Evolutionary conservation across 2,329 filamentous ascomycete genomes (phyloP), one percentile per base, ranked within the genome.

Genomic region (Trichoderma sp.): DNA sequence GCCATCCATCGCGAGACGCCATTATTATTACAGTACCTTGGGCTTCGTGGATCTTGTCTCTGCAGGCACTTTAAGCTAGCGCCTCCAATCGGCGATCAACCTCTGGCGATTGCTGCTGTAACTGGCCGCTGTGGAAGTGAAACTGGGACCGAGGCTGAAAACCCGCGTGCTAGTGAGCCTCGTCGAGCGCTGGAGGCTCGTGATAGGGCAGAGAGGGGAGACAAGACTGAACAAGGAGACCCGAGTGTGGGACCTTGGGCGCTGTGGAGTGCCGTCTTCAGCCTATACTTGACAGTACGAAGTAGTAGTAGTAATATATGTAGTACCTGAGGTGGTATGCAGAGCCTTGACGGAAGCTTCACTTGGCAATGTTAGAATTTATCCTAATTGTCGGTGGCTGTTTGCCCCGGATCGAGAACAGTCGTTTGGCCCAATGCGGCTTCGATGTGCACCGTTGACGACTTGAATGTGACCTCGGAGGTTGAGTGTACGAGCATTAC

Each of bases 11-110:
- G 39, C 37, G 12, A 15, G 12, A 52, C 39, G 39, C 39, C 37
- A 42, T 42, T 15, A 15, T 15, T n/a, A n/a, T 42, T n/a, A n/a
- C n/a, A n/a, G 37, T 61, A n/a, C 42, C 39, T 61, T 64, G 35
- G 60, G 12, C 29, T 54, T 54, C 60, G 60, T 56, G 50, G 61
- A 64, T 64, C 61, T 17, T 56, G 61, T 42, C 50, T 54, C 50
- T 64, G 61, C 61, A 65, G 61, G 61, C 61, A 65, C 61, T 57
- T 64, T 45, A 57, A 37, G 37, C 61, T 65, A 65, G 61, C 61
- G 61, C 19, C 61, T 48, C 37, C 61, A 48, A 57, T 56, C 61
- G 37, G 37, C 37, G 61, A 65, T 65, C 52, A 65, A 37, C 25
- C 19, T 12, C 37, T n/a, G 52, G 60, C 35, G 60, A 19, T 50